Evolutionary conservation across 148 eudicot genomes (phyloP), one percentile per base, ranked within the genome.

Genomic region (Silene uniflora): DNA sequence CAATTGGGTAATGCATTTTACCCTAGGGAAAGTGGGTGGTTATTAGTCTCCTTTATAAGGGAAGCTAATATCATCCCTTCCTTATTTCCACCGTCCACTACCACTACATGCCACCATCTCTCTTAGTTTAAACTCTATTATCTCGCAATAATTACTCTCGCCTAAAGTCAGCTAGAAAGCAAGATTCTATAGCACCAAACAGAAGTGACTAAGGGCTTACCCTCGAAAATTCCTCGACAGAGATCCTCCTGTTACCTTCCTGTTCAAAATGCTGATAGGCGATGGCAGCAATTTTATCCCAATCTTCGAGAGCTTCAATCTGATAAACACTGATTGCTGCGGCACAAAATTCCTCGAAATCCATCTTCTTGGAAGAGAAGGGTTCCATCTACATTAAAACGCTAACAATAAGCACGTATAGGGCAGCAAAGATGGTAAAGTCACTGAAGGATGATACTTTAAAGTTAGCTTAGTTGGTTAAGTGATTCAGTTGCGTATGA

Each of bases 271-370:
- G 74, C 64, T 81, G 77, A 75, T 85, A 94, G 14, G 97, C 97
- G 8, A 81, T 64, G 24, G 81, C 81, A 2, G 97, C 92, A 68
- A 91, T 90, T 58, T 81, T 78, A 74, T 92, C 98, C 98, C 98
- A 94, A 58, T 81, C 84, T 77, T 92, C 93, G 72, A 89, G 91
- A 82, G 97, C 97, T 86, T 94, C 98, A 10, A 94, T 87, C 82
- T 94, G 98, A 81, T 92, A 86, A n/a, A 87, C 74, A 80, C 92
- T 94, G 39, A 87, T 83, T 27, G 96, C 85, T 19, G 98, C 98
- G 24, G 86, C 93, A 87, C 98, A 90, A 64, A 90, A 94, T 82
- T 94, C 97, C 59, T 88, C 89, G 60, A 94, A 91, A 73, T 88
- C 89, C 88, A 94, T 87, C 72, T 75, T 80, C 79, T 84, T 89